Evolutionary conservation across 169 alveolate genomes (phyloP), one percentile per base, ranked within the genome.

Genomic region (Eimeria maxima): DNA sequence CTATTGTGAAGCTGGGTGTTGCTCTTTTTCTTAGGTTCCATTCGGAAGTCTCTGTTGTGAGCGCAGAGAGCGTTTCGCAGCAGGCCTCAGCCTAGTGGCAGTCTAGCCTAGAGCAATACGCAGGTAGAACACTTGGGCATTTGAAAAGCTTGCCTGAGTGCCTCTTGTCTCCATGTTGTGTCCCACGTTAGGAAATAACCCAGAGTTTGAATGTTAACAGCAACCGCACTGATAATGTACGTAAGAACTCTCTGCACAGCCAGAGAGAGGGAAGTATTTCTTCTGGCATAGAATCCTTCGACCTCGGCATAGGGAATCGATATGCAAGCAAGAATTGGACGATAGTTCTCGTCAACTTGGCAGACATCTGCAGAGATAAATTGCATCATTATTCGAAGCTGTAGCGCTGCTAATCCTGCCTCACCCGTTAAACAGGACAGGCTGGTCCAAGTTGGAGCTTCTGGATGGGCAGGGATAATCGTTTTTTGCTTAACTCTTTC

Each of bases 271-370:
- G 93, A 55, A n/a, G 5, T 27, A 24, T 86, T 60, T 47, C 80
- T 57, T 16, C 27, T 53, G 0, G 63, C 76, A 45, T 86, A 86
- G 29, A 86, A n/a, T 7, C 63, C 33, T 42, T 86, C 93, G 27
- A 69, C 93, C 78, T 86, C 93, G 29, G 74, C 63, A 5, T 18
- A 27, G 33, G 78, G 78, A 24, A 86, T 20, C 60, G 93, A 86
- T 29, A 86, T 86, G 78, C 93, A 86, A 38, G 78, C 93, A 33
- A 69, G 63, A 33, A 60, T 57, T 57, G 93, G 93, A 20, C 93
- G 93, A 80, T 45, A 86, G 55, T 8, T 22, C 57, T 86, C 93
- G 78, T 86, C 93, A 29, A 60, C 80, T 60, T 86, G 93, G 78
- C 93, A 86, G 57, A 60, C 93, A 33, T 86, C 93, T 86, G 93